Evolutionary conservation across 768 basidiomycete genomes (phyloP), one percentile per base, ranked within the genome.

Genomic region (Hemileccinum impolitum): DNA sequence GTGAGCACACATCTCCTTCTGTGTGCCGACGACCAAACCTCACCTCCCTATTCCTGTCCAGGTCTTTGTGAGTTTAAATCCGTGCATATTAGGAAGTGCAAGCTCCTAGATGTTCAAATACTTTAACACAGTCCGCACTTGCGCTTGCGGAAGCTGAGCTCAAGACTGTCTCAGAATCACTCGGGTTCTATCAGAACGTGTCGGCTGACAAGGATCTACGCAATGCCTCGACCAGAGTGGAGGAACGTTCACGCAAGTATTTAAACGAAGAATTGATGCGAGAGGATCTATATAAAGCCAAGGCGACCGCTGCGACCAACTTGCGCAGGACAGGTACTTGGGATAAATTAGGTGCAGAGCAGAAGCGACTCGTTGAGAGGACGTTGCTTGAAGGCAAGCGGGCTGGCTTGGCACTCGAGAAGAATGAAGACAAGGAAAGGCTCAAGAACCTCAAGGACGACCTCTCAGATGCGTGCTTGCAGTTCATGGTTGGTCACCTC

Each of bases 151-250:
- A 89, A 43, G 77, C 83, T 17, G 64, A 73, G 15, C 70, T 82
- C 21, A 77, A 81, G 39, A 53, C 63, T 8, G 62, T 71, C 30
- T 67, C 72, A 3, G 84, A 86, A 52, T 83, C 82, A 1, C 72
- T 90, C 10, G 67, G 74, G 0, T 93, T 94, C 70, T 87, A 90
- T 60, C 85, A 88, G 61, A 87, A 90, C 52, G 87, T 92, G 28
- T 85, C 87, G 14, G 72, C 82, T 0, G 72, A 75, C 44, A 82
- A 90, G 63, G 80, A 77, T 43, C 73, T 93, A 12, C 79, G 91
- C 6, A 89, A 92, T 61, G 87, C 89, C 2, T 84, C 87, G 6
- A 89, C 81, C 50, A 77, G 75, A 26, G 85, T 85, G 1, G 85
- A 91, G 60, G 75, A 78, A 25, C 70, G 79, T 30, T 70, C 83